Conservation (phyloP, 345 rosid species). For the Moricandia arvensis region DNA sequence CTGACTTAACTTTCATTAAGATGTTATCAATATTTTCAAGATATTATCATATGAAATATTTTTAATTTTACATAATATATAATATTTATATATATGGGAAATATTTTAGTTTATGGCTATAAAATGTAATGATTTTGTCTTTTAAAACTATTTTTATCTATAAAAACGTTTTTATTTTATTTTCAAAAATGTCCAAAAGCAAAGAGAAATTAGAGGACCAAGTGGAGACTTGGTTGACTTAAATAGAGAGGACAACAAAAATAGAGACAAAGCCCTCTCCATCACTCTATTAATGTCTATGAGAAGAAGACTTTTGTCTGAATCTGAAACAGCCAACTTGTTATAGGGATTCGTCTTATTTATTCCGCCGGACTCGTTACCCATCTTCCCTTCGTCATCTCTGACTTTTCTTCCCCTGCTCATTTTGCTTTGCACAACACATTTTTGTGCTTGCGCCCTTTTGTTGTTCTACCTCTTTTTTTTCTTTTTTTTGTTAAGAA, state of each 20-base stretch:
- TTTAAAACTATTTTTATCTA: no score
- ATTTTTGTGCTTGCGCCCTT: not conserved
- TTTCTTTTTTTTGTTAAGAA: no score
- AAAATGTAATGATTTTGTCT: not conserved
- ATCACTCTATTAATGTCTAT: conserved; percentile 26
- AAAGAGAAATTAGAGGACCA: no score
- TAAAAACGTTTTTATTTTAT: no score
- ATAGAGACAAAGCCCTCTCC: conserved; percentile 20
- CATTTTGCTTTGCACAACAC: no score
- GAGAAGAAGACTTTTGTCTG: conserved; percentile 18
- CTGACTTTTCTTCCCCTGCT: conserved; percentile 26
- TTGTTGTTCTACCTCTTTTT: no score
- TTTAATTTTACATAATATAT: not conserved
- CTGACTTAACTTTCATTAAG: no score
- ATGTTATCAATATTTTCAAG: not conserved
- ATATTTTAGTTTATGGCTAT: not conserved
- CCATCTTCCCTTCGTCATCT: conserved; percentile 19
- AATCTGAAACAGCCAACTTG: conserved; percentile 31
- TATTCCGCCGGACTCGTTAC: conserved; percentile 7
- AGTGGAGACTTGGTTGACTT: no score
- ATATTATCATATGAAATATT: no score
- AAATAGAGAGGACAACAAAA: not conserved
- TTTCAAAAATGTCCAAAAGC: no score
- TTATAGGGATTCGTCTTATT: conserved; percentile 16
- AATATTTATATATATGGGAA: not conserved